A percentile compares a stretch with the other conserved stretches of the same genome.
phyloP scores from a whole-genome alignment of 306 rosid species.

The Cucurbita ficifolia region DNA sequence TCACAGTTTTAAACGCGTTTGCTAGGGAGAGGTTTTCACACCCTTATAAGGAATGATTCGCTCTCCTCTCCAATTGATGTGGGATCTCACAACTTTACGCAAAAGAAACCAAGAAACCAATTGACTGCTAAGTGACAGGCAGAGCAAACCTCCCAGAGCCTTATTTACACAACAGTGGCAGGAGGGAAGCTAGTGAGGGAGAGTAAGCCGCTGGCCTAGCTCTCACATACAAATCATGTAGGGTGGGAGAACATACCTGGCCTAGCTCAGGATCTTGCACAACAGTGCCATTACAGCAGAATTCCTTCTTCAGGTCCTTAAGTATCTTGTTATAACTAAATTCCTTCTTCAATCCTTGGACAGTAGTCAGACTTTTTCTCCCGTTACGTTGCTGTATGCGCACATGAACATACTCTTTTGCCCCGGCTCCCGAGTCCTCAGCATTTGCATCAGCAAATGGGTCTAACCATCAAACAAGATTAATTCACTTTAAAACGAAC shows the following conservation, averaged over 20 bases:
- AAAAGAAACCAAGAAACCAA: background rate
- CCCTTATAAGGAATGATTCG: no score
- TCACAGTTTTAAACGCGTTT: no score
- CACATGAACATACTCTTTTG: conserved; percentile 35
- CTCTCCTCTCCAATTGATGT: no score
- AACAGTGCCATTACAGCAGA: conserved; percentile 41
- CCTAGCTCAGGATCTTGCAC: conserved; percentile 38
- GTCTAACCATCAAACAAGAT: conserved; percentile 5
- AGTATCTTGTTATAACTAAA: conserved; percentile 36
- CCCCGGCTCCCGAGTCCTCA: conserved; percentile 38
- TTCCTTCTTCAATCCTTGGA: conserved; percentile 38
- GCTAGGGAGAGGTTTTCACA: no score
- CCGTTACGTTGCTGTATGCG: conserved; percentile 37
- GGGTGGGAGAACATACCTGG: conserved; percentile 18
- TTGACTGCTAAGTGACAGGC: background rate
- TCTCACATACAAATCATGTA: background rate
- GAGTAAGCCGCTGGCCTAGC: no score
- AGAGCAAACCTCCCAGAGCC: background rate
- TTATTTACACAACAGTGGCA: no score
- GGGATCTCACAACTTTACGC: no score
- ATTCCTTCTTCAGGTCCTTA: conserved; percentile 37
- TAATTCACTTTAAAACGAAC: background rate
- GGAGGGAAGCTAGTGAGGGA: no score
- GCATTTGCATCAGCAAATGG: conserved; percentile 45
- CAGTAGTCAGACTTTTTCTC: conserved; percentile 32